A percentile compares a stretch with the other conserved stretches of the same genome.
Conservation (phyloP, 2,329 filamentous ascomycete genomes). For the Diaporthe humulicola region DNA sequence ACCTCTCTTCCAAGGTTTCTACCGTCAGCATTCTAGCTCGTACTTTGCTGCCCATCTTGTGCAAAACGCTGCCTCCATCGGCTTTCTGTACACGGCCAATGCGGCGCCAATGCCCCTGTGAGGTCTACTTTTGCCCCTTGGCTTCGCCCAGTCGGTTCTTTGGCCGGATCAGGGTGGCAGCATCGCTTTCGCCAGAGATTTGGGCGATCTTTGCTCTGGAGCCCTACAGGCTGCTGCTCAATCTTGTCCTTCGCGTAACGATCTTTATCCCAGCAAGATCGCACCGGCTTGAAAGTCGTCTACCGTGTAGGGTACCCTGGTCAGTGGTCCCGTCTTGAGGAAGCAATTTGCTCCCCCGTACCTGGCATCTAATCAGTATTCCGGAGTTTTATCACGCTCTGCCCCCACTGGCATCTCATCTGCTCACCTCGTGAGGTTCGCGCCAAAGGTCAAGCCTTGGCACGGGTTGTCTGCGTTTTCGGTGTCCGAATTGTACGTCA, state of each 20-base stretch:
- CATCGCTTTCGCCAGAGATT: neutral
- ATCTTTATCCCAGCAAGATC: neutral
- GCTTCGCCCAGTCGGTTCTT: neutral
- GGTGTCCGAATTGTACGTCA: neutral
- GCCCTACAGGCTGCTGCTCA: neutral
- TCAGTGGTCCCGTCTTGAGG: slow-evolving; percentile 20
- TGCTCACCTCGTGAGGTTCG: slow-evolving; percentile 20
- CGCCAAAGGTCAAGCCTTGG: slow-evolving; percentile 31
- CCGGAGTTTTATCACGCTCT: too few species aligned
- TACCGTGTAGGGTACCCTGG: neutral
- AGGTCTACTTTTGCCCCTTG: too few species aligned
- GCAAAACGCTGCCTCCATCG: neutral
- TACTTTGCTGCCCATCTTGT: neutral
- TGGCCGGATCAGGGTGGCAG: too few species aligned
- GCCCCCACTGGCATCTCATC: neutral
- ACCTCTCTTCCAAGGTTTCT: neutral
- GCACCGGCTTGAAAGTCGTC: slow-evolving; percentile 25
- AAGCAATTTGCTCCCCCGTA: slow-evolving; percentile 26
- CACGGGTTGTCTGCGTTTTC: neutral
- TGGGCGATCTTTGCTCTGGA: neutral
- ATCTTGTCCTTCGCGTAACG: neutral
- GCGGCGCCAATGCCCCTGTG: neutral
- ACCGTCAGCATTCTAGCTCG: neutral
- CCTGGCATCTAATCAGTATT: neutral
- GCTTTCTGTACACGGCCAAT: neutral